Base-by-base conservation (phyloP, 108 stramenopile genomes). In the Skeletonema grethae region DNA sequence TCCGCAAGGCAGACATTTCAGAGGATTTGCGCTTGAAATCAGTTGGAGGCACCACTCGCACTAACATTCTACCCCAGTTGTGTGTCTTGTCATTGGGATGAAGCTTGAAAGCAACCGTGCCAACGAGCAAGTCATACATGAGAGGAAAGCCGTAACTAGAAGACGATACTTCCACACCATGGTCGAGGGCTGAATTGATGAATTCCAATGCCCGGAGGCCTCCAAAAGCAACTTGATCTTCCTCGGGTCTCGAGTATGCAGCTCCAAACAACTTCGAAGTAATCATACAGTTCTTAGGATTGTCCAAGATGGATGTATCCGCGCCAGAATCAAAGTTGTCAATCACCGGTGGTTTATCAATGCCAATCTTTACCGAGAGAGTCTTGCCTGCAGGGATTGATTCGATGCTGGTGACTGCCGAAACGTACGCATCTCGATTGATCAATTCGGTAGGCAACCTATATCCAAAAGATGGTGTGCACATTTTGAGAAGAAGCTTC, bases 121-220 rank as follows among this genome's bases (percentile, higher is more conserved):
- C 93, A 1, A 94, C 97, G 64, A 98, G 75, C 59, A 98, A 64
- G 65, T 97, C 97, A 77, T 98, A 99, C 75, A 98, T 77, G 46
- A 99, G 85, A 7, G 96, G 97, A 66, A 99, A 99, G 18, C 99
- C 99, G 57, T 97, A 94, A 66, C 88, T 84, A 28, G 89, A 77
- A 3, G 95, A 96, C 13, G 92, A 83, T 57, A 99, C 72, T 75
- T 94, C 93, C 10, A 98, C 82, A 24, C 96, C 97, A 39, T 89
- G 79, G 28, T 88, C 84, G 13, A 98, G 46, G 28, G 93, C 92
- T 32, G 78, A 63, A 65, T 97, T 95, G 56, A 99, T 87, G 57
- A 93, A 92, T 67, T 84, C 85, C 11, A 99, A 76, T 29, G 96
- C 96, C 41, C 85, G 71, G 15, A 89, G 65, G 11, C 98, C 98